Evolutionary conservation across 129 eudicot species (phyloP).

Genomic region (Centrapalus pauciflorus): DNA sequence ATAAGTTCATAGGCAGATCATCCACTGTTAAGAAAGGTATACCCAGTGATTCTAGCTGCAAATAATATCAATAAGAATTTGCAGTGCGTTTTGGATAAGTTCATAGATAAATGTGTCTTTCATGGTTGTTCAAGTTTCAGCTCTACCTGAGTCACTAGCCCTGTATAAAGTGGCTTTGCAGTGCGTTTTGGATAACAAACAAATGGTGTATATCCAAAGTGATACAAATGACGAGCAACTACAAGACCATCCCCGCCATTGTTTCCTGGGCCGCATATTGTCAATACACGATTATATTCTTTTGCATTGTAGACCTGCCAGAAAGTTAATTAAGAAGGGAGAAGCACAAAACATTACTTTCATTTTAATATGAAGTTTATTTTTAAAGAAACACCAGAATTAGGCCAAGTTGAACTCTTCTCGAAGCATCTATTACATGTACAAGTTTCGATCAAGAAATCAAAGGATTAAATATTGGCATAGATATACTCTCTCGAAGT

Average conservation of each 20-base stretch:
- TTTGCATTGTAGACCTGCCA: conserved; percentile 68
- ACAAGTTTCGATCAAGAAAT: not conserved
- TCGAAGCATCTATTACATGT: not conserved
- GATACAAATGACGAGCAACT: conserved; percentile 95
- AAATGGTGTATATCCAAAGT: conserved; percentile 81
- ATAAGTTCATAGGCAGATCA: conserved; percentile 67
- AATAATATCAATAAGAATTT: conserved; percentile 36
- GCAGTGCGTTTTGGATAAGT: conserved; percentile 19
- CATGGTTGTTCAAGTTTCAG: conserved; percentile 9
- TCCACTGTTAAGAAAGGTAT: conserved; percentile 82
- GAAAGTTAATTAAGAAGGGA: not conserved
- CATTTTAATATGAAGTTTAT: no score
- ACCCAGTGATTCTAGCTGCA: conserved; percentile 88
- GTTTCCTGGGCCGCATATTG: conserved; percentile 95
- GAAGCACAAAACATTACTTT: conserved; percentile 7
- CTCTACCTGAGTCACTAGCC: conserved; percentile 91
- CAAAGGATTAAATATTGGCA: no score
- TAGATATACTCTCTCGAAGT: no score
- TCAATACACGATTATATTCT: conserved; percentile 66
- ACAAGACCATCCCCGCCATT: conserved; percentile 99
- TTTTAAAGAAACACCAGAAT: no score
- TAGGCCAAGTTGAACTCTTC: conserved; percentile 2
- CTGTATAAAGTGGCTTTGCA: conserved; percentile 72
- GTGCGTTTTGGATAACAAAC: conserved; percentile 95
- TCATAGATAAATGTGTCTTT: not conserved